Evolutionary conservation across 371 early-diverging fungal genomes (phyloP), one percentile per base, ranked within the genome.

Genomic region (Blakeslea trispora): DNA sequence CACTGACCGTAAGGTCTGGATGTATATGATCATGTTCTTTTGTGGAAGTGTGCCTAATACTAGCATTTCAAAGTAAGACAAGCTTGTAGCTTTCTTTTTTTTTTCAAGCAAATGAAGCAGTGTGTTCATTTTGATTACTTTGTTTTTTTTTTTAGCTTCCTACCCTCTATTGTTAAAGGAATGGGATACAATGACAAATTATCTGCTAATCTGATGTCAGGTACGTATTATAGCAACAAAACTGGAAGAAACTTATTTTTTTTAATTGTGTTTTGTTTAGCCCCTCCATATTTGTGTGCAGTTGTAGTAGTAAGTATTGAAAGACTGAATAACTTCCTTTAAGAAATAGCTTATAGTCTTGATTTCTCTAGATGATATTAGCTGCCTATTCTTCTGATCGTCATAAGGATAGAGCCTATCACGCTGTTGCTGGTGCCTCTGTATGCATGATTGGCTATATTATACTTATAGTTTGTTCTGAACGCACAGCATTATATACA

Each of bases 11-110:
- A 77, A 77, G 54, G 72, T 77, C 5, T 77, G 77, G 77, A 45
- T 74, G 21, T 77, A 74, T 61, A 77, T 77, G 77, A 11, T 74
- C 47, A 77, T 77, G 72, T 77, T 77, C 45, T 77, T 77, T 39
- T 69, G 74, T 54, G 77, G 77, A 18, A 74, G 74, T 49, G 77
- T 77, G 8, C 74, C 77, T 13, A 77, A 77, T 21, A 77, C 77
- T 1, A 74, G 74, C 22, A 61, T 77, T 34, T 77, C 77, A 45
- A 77, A 77, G 77, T 70, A 68, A 68, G 59, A 14, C 13, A 21
- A 11, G 35, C 35, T 32, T 47, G 21, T n/a, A n/a, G n/a, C n/a
- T n/a, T n/a, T n/a, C n/a, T n/a, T n/a, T n/a, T n/a, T n/a, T n/a
- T n/a, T n/a, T n/a, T n/a, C n/a, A n/a, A n/a, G n/a, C n/a, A n/a